phyloP scores from a whole-genome alignment of 2,329 filamentous ascomycete genomes.

The Chaetomiaceae sp. region DNA sequence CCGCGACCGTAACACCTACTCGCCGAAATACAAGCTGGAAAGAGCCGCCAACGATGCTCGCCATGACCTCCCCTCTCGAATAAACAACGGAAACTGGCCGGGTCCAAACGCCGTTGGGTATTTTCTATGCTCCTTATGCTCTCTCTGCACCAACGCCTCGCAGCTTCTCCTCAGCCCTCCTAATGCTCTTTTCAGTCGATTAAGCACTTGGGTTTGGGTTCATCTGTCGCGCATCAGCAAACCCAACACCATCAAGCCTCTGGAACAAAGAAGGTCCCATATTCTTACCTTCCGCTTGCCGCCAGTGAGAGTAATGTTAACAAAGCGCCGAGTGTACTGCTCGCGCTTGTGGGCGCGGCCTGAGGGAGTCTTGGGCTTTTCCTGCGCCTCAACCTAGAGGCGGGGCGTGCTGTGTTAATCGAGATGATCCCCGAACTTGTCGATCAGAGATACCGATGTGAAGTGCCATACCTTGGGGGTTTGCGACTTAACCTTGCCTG shows the following conservation, averaged over 20 bases:
- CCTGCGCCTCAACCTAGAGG: constrained; percentile 72
- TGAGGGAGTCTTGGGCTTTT: constrained; percentile 97
- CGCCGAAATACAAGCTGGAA: constrained; percentile 20
- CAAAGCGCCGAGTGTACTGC: constrained; percentile 94
- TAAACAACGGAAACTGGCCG: constrained; percentile 5
- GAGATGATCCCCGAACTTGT: not conserved
- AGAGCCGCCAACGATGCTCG: constrained; percentile 9
- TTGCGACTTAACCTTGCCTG: constrained; percentile 96
- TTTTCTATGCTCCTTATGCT: not conserved
- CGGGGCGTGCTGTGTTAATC: not conserved
- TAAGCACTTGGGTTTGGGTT: constrained; percentile 28
- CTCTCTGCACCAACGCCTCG: not conserved
- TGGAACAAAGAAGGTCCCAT: not conserved
- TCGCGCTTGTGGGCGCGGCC: constrained; percentile 96
- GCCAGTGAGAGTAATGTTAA: constrained; percentile 91
- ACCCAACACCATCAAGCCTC: not conserved
- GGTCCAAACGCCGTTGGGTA: constrained; percentile 17
- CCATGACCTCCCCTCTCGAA: constrained; percentile 1
- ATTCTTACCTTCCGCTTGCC: constrained; percentile 90
- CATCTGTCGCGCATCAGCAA: constrained; percentile 21
- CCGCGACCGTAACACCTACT: constrained; percentile 23
- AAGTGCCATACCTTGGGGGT: constrained; percentile 66
- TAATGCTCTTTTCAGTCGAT: not conserved
- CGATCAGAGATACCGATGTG: not conserved
- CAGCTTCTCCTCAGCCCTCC: not conserved